A percentile compares a stretch with the other conserved stretches of the same genome.
phyloP scores from a whole-genome alignment of 2,329 filamentous ascomycete genomes.

The Paecilomyces formosus region DNA sequence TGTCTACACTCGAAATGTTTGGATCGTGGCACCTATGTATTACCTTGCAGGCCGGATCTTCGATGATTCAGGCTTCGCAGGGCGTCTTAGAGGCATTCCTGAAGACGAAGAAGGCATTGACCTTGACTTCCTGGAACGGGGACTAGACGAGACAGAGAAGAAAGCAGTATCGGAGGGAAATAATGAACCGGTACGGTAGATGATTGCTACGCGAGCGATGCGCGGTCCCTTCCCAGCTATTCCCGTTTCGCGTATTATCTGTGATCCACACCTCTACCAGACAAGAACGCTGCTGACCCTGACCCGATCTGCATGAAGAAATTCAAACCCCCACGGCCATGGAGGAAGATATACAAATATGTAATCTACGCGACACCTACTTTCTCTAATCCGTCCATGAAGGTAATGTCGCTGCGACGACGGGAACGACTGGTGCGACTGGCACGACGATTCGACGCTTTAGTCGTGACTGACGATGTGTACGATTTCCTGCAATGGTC shows the following conservation, averaged over 20 bases:
- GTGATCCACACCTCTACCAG: background rate
- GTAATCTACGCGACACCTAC: conserved; percentile 84
- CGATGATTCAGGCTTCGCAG: conserved; percentile 67
- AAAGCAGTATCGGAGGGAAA: conserved; percentile 31
- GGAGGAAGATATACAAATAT: conserved; percentile 75
- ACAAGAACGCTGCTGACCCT: background rate
- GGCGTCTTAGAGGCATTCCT: conserved; percentile 59
- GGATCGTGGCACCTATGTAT: conserved; percentile 77
- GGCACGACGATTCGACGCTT: conserved; percentile 69
- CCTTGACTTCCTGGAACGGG: conserved; percentile 50
- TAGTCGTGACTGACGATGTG: conserved; percentile 85
- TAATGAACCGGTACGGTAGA: conserved; percentile 34
- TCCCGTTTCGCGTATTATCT: background rate
- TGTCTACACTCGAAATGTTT: conserved; percentile 63
- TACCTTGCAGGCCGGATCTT: conserved; percentile 82
- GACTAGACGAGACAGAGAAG: conserved; percentile 45
- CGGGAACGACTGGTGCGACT: conserved; percentile 65
- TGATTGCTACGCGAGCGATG: background rate
- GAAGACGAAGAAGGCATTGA: conserved; percentile 76
- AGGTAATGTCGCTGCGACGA: conserved; percentile 65
- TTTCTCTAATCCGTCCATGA: conserved; percentile 80
- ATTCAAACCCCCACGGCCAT: conserved; percentile 51
- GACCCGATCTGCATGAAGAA: conserved; percentile 26
- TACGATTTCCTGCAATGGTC: conserved; percentile 90
- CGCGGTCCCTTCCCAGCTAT: background rate